Base-by-base conservation (phyloP, 352 stramenopile genomes). In the Globisporangium cystogenes region DNA sequence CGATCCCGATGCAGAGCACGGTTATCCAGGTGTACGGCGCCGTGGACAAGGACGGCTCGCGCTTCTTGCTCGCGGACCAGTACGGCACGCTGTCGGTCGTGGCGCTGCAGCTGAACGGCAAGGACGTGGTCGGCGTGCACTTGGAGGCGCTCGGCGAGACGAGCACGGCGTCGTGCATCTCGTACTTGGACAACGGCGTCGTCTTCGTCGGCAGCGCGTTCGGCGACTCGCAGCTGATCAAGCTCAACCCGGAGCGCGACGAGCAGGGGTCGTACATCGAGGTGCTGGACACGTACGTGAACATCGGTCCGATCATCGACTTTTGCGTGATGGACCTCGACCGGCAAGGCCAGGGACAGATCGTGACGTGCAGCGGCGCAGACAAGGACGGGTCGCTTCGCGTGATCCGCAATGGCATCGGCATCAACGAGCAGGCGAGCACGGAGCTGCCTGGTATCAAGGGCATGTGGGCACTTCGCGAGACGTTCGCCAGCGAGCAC, bases 331-430 rank as follows among this genome's bases (percentile, higher is more conserved):
- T 98, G 64, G 93, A 98, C 53, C 78, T 97, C 18, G 93, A 98
- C 55, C 82, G 91, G 3, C 90, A 98, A 55, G 83, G 86, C 8
- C 96, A 99, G 65, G 92, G 88, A 2, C 89, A 98, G 68, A 95
- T 98, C 40, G 96, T 99, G 7, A 99, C 96, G 4, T 98, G 93
- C 63, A 98, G 90, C 59, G 97, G 97, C 14, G 92, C 89, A 11
- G 95, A 95, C 55, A 97, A 97, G 53, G 94, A 98, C 45, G 96
- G 96, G 23, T 98, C 88, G 29, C 61, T 99, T 37, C 92, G 96
- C 39, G 83, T 99, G n/a, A 97, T 99, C 45, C 90, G 96, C 18
- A 99, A 99, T 60, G 97, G 97, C n/a, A 98, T 99, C 63, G 97
- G 96, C 0, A 98, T 99, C 64, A 97, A 98, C 41, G 96, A 98